phyloP scores from a whole-genome alignment of 75 land plant genomes.

The Sequoiadendron giganteum region DNA sequence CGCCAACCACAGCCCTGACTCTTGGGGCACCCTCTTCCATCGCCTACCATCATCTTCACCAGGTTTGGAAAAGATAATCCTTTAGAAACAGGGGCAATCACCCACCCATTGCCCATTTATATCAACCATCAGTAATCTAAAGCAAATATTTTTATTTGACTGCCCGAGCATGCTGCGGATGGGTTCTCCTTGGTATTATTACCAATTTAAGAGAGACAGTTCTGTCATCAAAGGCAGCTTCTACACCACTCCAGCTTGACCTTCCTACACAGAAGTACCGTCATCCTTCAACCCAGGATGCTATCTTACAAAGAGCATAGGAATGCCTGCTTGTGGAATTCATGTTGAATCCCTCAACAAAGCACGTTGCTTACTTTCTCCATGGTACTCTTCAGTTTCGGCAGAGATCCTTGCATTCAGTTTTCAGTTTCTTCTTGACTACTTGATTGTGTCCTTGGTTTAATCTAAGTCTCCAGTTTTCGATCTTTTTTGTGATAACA shows the following conservation, averaged over 20 bases:
- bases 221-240: not conserved
- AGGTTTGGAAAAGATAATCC: not conserved
- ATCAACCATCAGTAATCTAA: not conserved
- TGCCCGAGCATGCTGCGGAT: not conserved
- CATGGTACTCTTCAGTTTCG: not conserved
- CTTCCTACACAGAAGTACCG: not conserved
- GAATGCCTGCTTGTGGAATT: not conserved
- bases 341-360: not conserved
- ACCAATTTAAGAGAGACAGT: not conserved
- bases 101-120: not conserved
- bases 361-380: too few relatives aligned
- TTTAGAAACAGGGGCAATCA: not conserved
- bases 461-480: not conserved
- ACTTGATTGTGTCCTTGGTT: not conserved
- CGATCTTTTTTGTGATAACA: not conserved
- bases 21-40: not conserved
- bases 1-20: not conserved
- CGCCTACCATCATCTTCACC: not conserved
- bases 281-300: not conserved
- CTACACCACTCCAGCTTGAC: not conserved
- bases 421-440: not conserved
- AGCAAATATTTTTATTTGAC: not conserved
- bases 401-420: not conserved
- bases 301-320: not conserved
- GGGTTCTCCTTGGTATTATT: not conserved